Conservation (phyloP, 495 filamentous ascomycete species). For the Aspergillus coremiiformis region DNA sequence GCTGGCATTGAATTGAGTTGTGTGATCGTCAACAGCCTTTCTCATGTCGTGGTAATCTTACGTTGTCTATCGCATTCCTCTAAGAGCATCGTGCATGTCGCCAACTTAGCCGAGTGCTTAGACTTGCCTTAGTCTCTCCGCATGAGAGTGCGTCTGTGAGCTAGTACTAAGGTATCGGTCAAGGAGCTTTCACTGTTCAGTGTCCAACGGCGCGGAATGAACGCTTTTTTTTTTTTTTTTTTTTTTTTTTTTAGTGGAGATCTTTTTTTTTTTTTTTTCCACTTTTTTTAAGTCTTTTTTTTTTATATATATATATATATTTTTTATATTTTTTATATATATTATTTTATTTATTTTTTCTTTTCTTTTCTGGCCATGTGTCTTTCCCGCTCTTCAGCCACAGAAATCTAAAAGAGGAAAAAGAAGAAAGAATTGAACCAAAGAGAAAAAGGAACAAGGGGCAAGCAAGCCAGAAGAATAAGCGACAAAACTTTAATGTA, state of each 20-base stretch:
- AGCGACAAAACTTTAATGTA: neutral
- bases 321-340: constrained; percentile 15
- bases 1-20: neutral
- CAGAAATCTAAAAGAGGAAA: neutral
- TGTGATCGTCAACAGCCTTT: neutral
- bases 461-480: too few species aligned
- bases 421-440: neutral
- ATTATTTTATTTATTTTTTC: constrained; percentile 15
- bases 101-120: neutral
- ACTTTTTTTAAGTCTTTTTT: constrained; percentile 6
- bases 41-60: neutral
- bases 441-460: neutral
- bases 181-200: neutral
- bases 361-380: constrained; percentile 4
- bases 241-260: constrained; percentile 14
- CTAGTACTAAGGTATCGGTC: neutral
- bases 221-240: constrained; percentile 16
- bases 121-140: neutral
- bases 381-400: constrained; percentile 9
- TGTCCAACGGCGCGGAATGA: constrained; percentile 20
- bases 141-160: neutral
- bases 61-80: neutral
- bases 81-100: neutral
- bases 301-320: too few species aligned
- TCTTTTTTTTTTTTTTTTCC: constrained; percentile 16